Conservation (phyloP, 1,284 basidiomycete genomes). For the Trichosporon sp. region DNA sequence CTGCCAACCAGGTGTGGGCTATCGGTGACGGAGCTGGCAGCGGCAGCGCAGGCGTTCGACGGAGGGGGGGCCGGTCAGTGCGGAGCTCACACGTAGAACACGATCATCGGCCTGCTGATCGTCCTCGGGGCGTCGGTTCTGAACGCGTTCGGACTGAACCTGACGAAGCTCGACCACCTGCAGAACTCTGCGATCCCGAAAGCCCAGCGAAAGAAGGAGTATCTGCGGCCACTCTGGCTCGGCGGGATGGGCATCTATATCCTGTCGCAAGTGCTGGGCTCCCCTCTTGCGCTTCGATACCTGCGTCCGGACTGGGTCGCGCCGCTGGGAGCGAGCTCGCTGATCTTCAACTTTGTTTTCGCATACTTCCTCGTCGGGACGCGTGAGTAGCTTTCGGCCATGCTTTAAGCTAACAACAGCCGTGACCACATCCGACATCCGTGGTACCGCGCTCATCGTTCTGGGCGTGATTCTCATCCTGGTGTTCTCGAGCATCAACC, state of each 20-base stretch:
- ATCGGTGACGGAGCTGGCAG: background rate
- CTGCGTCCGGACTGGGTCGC: slow-evolving; percentile 51
- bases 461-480: slow-evolving; percentile 50
- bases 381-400: slow-evolving; percentile 30
- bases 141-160: slow-evolving; percentile 49
- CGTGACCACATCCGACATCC: slow-evolving; percentile 47
- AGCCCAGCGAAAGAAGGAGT: slow-evolving; percentile 40
- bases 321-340: slow-evolving; percentile 44
- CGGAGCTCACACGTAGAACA: slow-evolving; percentile 34
- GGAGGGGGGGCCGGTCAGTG: background rate
- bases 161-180: slow-evolving; percentile 50
- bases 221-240: slow-evolving; percentile 46
- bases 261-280: slow-evolving; percentile 37
- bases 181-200: slow-evolving; percentile 42
- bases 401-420: slow-evolving; percentile 26
- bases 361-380: slow-evolving; percentile 50
- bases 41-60: background rate
- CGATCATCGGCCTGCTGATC: slow-evolving; percentile 49
- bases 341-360: slow-evolving; percentile 51
- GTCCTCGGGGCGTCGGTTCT: slow-evolving; percentile 43
- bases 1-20: background rate
- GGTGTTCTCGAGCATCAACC: slow-evolving; percentile 50
- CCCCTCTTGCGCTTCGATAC: slow-evolving; percentile 47
- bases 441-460: slow-evolving; percentile 48
- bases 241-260: slow-evolving; percentile 50